Evolutionary conservation across 495 filamentous ascomycete genomes (phyloP).

Genomic region (Lophiostoma macrostomum): DNA sequence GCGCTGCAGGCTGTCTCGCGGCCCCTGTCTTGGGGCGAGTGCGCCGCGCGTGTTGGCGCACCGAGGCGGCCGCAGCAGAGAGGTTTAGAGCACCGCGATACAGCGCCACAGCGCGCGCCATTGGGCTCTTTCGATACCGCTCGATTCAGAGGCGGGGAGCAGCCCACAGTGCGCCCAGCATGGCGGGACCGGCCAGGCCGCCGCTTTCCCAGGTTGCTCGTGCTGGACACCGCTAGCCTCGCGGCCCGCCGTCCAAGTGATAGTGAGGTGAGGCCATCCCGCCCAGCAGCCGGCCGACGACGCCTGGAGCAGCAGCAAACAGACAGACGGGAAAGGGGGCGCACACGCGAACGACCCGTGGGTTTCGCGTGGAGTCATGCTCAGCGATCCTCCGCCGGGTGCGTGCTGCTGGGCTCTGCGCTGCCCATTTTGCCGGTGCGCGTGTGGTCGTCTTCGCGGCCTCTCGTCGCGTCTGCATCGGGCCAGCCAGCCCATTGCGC

Average conservation of each 20-base stretch:
- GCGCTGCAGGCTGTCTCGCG: constrained; percentile 4
- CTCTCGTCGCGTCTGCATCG: too few relatives aligned
- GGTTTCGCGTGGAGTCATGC: too few relatives aligned
- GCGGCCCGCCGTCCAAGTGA: neutral
- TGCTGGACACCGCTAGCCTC: neutral
- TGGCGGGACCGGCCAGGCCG: neutral
- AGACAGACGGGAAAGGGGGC: too few relatives aligned
- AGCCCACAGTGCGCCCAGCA: neutral
- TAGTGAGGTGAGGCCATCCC: too few relatives aligned
- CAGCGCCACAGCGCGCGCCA: neutral
- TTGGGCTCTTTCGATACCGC: constrained; percentile 1
- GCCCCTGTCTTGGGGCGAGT: constrained; percentile 3
- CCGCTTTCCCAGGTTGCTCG: neutral
- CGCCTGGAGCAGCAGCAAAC: too few relatives aligned
- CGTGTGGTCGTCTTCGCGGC: too few relatives aligned
- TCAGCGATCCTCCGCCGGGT: too few relatives aligned
- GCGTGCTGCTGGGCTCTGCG: too few relatives aligned
- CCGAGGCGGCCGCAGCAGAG: neutral
- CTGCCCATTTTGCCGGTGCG: too few relatives aligned
- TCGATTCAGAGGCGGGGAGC: neutral
- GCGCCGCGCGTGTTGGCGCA: neutral
- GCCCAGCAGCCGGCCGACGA: too few relatives aligned
- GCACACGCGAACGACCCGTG: too few relatives aligned
- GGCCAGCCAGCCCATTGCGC: too few relatives aligned
- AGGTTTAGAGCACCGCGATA: neutral